A percentile compares a stretch with the other conserved stretches of the same genome.
phyloP scores from a whole-genome alignment of 805 yeast genomes.

The Wickerhamomyces silvicola region DNA sequence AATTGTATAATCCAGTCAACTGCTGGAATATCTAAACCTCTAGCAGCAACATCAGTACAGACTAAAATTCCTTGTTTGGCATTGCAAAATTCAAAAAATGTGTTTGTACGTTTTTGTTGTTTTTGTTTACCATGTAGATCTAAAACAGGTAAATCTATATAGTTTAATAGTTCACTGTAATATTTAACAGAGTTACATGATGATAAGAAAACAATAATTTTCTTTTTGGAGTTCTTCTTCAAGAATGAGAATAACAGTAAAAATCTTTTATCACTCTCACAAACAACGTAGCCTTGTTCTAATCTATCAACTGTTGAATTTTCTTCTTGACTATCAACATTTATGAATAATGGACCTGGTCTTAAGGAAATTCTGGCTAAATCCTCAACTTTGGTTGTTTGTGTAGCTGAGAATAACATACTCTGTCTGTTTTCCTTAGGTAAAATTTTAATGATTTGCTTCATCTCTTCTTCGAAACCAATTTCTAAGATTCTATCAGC shows the following conservation, averaged over 20 bases:
- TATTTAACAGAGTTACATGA: conserved; percentile 97
- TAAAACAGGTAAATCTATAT: conserved; percentile 93
- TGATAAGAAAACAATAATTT: conserved; percentile 88
- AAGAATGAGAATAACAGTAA: conserved; percentile 84
- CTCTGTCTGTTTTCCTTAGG: conserved; percentile 93
- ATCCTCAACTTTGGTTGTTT: conserved; percentile 97
- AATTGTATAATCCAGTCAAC: conserved; percentile 99
- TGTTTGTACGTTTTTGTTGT: conserved; percentile 97
- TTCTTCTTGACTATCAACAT: conserved; percentile 79
- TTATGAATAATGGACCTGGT: conserved; percentile 89
- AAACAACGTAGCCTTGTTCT: conserved; percentile 97
- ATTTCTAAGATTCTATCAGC: conserved; percentile 97
- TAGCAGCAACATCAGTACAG: conserved; percentile 98
- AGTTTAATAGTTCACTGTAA: conserved; percentile 89
- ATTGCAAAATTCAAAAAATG: conserved; percentile 96
- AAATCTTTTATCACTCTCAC: conserved; percentile 94
- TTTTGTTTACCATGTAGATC: conserved; percentile 98
- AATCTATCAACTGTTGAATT: conserved; percentile 92
- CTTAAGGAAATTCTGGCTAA: conserved; percentile 93
- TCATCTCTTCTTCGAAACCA: conserved; percentile 99
- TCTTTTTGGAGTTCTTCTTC: conserved; percentile 88
- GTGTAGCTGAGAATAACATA: conserved; percentile 98
- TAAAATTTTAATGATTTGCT: conserved; percentile 86
- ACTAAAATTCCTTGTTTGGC: conserved; percentile 90
- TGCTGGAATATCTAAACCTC: conserved; percentile 97